Evolutionary conservation across 2,329 filamentous ascomycete species (phyloP), one percentile per base, ranked within the genome.

Genomic region (Didymosphaeria variabile): DNA sequence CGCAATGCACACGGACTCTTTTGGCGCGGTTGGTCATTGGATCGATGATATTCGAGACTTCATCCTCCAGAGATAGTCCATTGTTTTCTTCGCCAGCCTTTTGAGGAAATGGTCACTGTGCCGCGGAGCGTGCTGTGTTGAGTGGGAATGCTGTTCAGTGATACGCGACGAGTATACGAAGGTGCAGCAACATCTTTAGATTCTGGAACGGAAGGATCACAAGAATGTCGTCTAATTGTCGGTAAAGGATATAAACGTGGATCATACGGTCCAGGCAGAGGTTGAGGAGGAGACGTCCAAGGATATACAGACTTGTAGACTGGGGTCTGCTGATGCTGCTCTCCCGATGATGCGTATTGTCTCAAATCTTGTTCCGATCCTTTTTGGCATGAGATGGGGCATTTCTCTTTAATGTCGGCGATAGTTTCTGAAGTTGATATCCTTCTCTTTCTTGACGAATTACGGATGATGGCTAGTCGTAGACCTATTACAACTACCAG

Each of bases 211-310:
- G 60, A 53, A 4, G 65, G 58, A 19, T 64, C 57, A 47, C 65
- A 62, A 1, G 68, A 69, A 42, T 71, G 58, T 45, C 58, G 52
- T 19, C 66, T 66, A 21, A 76, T 58, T 0, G 70, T 76, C 8
- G 75, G 74, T 13, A 73, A 63, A 52, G 76, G 76, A 56, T 73
- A 78, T 49, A 76, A 71, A 17, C 70, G 71, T 32, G 74, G 70
- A 61, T 77, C 73, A 51, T 77, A 77, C 31, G 76, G 76, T 26
- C 75, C 75, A 50, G 76, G 76, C 13, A 78, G 62, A 47, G 59
- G 60, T 64, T 73, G 67, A 23, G 75, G 75, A 15, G 73, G 71
- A 26, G 64, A 60, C 19, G 62, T 69, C 76, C 76, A 78, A 36
- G 76, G 76, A 58, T 76, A 71, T n/a, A 74, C 64, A 7, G 73